Base-by-base conservation (phyloP, 163 green algal species). In the Prototheca wickerhamii region DNA sequence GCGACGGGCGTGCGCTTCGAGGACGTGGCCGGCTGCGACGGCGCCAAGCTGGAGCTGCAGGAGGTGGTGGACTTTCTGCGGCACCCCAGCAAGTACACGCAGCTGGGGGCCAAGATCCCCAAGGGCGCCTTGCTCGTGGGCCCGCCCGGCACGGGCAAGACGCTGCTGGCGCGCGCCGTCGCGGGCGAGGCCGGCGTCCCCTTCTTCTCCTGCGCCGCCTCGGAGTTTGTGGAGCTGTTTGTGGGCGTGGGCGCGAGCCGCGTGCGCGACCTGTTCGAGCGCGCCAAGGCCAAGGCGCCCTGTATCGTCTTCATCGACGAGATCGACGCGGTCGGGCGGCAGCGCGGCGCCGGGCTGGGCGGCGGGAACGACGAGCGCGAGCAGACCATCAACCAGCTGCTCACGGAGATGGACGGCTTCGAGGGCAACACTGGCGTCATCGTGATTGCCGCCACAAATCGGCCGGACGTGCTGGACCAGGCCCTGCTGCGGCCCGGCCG, bases 241-340 rank as follows among this genome's bases (percentile, higher is more conserved):
- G 93, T 99, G 18, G 93, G 93, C 57, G 88, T 97, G 43, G 93
- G 93, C 57, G 93, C 93, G 5, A 90, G 84, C 29, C 91, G 93
- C 53, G 89, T 99, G 44, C 77, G 93, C 34, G 93, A 98, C 66
- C 82, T 99, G 65, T 99, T 99, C 64, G 87, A 95, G 82, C 95
- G 95, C 84, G 85, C 87, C 60, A 93, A 93, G 80, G 68, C 80
- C 62, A 93, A 94, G 77, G 87, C 90, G 0, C 93, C 93, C 10
- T 96, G 89, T 80, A 96, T 98, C 72, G 81, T 98, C 63, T 98
- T 98, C 86, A 98, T 98, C 72, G 93, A 98, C 81, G 93, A 98
- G 85, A 95, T 98, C 69, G 93, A 98, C 80, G 93, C 93, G 12
- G 90, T 98, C 32, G 93, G 91, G 53, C 86, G 93, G 40, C 86